These are phyloP conservation scores for Hemisphaericaspora lyxosophila DNA, from an alignment of 1,139 yeast species.

Conservation along the genomic window DNA sequence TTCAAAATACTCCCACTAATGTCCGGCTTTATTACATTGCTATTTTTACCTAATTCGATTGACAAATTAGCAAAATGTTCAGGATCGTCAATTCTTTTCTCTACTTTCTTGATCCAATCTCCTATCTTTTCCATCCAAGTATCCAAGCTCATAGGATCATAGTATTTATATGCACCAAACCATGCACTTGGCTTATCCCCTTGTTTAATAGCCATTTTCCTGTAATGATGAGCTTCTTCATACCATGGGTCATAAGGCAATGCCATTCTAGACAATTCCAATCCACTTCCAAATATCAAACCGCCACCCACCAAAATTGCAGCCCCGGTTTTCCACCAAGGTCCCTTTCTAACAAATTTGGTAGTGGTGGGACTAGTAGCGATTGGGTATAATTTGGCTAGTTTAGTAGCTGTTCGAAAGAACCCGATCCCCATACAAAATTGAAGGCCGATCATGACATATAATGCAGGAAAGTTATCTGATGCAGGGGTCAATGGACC, in stretches of 20 bases:
- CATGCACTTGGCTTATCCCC: slow-evolving; percentile 51
- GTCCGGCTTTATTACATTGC: slow-evolving; percentile 4
- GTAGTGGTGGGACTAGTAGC: slow-evolving; percentile 2
- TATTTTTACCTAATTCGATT: slow-evolving; percentile 10
- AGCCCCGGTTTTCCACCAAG: slow-evolving; percentile 15
- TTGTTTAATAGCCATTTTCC: slow-evolving; percentile 41
- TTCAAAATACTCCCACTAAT: slow-evolving; percentile 6
- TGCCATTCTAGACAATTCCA: slow-evolving; percentile 50
- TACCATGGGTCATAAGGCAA: slow-evolving; percentile 65
- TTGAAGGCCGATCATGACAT: slow-evolving; percentile 48
- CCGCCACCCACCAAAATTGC: slow-evolving; percentile 24
- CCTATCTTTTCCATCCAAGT: slow-evolving; percentile 46
- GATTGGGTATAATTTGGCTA: not conserved
- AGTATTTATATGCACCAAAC: slow-evolving; percentile 59
- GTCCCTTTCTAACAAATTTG: slow-evolving; percentile 9
- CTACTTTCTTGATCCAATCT: slow-evolving; percentile 25
- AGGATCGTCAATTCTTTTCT: slow-evolving; percentile 12
- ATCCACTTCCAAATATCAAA: slow-evolving; percentile 36
- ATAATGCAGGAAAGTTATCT: slow-evolving; percentile 52
- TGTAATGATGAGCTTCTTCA: slow-evolving; percentile 54
- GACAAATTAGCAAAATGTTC: slow-evolving; percentile 11
- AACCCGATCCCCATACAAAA: slow-evolving; percentile 40
- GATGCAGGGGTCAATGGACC: slow-evolving; percentile 68
- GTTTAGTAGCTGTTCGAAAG: slow-evolving; percentile 15
- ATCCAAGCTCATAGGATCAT: slow-evolving; percentile 50